Percentiles rank a stretch among this genome's conserved stretches.
Evolutionary conservation across 305 asterid genomes (phyloP).

Genomic region (Salvia sclarea): DNA sequence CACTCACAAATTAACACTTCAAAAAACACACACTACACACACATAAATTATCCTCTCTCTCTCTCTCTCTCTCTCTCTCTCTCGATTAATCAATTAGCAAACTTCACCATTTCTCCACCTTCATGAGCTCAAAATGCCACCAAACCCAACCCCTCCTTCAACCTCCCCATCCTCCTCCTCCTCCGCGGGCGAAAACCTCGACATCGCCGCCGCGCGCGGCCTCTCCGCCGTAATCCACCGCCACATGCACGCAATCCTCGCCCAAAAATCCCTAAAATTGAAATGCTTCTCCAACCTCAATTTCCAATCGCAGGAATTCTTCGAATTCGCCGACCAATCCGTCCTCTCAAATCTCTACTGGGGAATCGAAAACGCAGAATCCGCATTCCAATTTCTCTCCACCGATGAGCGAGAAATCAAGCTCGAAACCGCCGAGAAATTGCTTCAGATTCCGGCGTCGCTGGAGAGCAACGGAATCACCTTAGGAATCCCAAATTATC

Average conservation of each 20-base stretch:
- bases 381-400: constrained; percentile 36
- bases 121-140: constrained; percentile 41
- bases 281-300: constrained; percentile 64
- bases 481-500: constrained; percentile 55
- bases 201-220: constrained; percentile 47
- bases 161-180: constrained; percentile 34
- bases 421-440: constrained; percentile 61
- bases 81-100: no score
- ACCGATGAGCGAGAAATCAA: constrained; percentile 35
- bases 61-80: constrained; percentile 10
- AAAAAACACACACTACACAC: background rate
- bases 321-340: constrained; percentile 73
- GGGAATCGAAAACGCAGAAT: constrained; percentile 63
- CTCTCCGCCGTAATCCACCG: constrained; percentile 50
- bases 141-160: constrained; percentile 47
- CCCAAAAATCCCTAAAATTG: constrained; percentile 44
- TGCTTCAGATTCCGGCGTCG: constrained; percentile 90
- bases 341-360: constrained; percentile 77
- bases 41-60: constrained; percentile 18
- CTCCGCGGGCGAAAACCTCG: constrained; percentile 44
- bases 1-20: background rate
- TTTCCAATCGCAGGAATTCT: constrained; percentile 47
- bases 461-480: constrained; percentile 63
- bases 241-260: constrained; percentile 46
- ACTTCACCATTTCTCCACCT: constrained; percentile 21